Percentiles rank a stretch among this genome's conserved stretches.
Conservation (phyloP, 352 stramenopile species). For the Phytophthora foliorum region DNA sequence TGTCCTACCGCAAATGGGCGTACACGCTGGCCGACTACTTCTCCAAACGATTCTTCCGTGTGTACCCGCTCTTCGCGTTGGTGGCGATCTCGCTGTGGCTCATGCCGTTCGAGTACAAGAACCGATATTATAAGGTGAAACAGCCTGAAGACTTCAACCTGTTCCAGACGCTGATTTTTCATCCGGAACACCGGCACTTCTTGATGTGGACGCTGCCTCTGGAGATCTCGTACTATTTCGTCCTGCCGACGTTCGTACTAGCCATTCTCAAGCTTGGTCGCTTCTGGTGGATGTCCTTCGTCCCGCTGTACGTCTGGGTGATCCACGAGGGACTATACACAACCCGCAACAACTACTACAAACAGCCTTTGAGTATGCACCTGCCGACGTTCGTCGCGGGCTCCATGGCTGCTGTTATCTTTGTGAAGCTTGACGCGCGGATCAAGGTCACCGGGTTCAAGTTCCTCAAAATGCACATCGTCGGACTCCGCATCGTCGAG, state of each 20-base stretch:
- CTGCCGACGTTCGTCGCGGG: slow-evolving; percentile 22
- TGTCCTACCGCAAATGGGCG: slow-evolving; percentile 14
- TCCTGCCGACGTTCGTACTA: slow-evolving; percentile 17
- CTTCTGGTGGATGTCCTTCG: slow-evolving; percentile 16
- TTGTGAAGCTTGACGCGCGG: slow-evolving; percentile 7
- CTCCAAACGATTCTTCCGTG: slow-evolving; percentile 21
- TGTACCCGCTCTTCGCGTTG: slow-evolving; percentile 21
- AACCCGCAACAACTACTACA: slow-evolving; percentile 13
- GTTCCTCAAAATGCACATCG: not conserved
- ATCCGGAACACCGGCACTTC: slow-evolving; percentile 8
- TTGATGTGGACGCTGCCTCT: slow-evolving; percentile 23
- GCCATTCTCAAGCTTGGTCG: slow-evolving; percentile 5
- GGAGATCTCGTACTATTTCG: slow-evolving; percentile 29
- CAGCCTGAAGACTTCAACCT: too few relatives aligned
- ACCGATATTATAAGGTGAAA: slow-evolving; percentile 14
- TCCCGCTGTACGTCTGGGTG: slow-evolving; percentile 16
- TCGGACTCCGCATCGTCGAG: slow-evolving; percentile 1
- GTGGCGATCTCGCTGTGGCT: slow-evolving; percentile 9
- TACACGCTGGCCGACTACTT: too few relatives aligned
- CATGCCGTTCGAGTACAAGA: slow-evolving; percentile 14
- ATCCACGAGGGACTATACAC: slow-evolving; percentile 19
- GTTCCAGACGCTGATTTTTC: too few relatives aligned
- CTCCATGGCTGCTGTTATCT: slow-evolving; percentile 17
- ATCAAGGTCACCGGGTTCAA: slow-evolving; percentile 10
- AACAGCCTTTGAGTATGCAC: slow-evolving; percentile 8